Evolutionary conservation across 2,329 filamentous ascomycete species (phyloP), one percentile per base, ranked within the genome.

Genomic region (Alternaria brassicicola): DNA sequence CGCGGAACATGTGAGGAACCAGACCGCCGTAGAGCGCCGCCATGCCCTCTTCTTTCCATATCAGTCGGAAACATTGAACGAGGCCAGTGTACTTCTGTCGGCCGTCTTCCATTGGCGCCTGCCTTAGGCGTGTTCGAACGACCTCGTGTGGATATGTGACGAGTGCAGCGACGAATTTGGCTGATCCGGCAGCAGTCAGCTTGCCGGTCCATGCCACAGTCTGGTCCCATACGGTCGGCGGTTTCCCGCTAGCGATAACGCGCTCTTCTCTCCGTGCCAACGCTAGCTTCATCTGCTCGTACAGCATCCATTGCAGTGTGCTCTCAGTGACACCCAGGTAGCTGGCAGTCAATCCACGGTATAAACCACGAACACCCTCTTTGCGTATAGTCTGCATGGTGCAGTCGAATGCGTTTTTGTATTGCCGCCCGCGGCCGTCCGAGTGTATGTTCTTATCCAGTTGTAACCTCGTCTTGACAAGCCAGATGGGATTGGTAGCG

Each of bases 401-500:
- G 76, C 93, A 98, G 78, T 98, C 93, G 78, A 88, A 85, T 63
- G 91, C 93, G 77, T 97, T 97, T 75, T 87, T 88, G 79, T 98
- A 97, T 71, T 88, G 88, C 51, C 93, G 84, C 58, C 84, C 81
- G 62, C 85, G 81, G 38, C 75, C 78, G 60, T 80, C 80, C 67
- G 86, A 85, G 15, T 89, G 89, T 51, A 88, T 86, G 73, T 91
- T 91, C 81, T 93, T 96, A 81, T 98, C 93, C 31, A 98, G 85
- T 79, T 98, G 93, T 68, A 98, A 77, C 30, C 93, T 84, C 38
- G 93, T 98, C 84, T 98, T 98, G 73, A 98, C 88, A 63, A 98
- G 85, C 93, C 93, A 98, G 72, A 98, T 97, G 1, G 93, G 93
- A 78, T 97, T 97, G 35, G 93, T 98, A 21, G 90, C 91, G 1